Conservation (phyloP, 2,329 filamentous ascomycete genomes). For the Microsporum audouinii region DNA sequence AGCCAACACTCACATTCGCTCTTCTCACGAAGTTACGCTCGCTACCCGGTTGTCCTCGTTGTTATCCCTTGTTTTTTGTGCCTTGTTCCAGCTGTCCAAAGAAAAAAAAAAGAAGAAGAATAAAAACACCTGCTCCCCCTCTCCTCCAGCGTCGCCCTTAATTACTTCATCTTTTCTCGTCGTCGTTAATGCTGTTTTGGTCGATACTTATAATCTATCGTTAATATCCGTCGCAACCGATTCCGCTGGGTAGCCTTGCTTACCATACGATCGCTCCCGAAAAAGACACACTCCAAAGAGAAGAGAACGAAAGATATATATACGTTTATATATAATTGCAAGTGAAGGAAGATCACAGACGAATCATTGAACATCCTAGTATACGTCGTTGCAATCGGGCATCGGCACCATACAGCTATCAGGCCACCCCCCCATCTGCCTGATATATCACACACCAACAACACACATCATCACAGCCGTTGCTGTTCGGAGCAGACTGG, state of each 20-base stretch:
- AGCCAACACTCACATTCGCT: constrained; percentile 22
- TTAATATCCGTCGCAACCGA: neutral
- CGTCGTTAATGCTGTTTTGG: neutral
- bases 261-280: neutral
- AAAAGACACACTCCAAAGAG: neutral
- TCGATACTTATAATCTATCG: neutral
- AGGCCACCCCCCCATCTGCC: neutral
- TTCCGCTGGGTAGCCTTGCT: neutral
- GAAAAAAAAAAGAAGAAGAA: neutral
- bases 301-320: neutral
- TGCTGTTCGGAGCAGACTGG: neutral
- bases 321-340: neutral
- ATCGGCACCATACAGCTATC: neutral
- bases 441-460: neutral
- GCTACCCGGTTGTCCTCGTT: constrained; percentile 24
- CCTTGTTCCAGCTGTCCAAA: constrained; percentile 21
- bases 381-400: neutral
- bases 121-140: neutral
- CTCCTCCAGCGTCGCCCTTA: neutral
- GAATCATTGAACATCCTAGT: no score
- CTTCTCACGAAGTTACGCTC: constrained; percentile 29
- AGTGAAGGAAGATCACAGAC: neutral
- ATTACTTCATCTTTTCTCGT: neutral
- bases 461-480: neutral
- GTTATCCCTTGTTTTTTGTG: constrained; percentile 7